Base-by-base conservation (phyloP, 2,329 filamentous ascomycete species). In the Aspergillus chevalieri region DNA sequence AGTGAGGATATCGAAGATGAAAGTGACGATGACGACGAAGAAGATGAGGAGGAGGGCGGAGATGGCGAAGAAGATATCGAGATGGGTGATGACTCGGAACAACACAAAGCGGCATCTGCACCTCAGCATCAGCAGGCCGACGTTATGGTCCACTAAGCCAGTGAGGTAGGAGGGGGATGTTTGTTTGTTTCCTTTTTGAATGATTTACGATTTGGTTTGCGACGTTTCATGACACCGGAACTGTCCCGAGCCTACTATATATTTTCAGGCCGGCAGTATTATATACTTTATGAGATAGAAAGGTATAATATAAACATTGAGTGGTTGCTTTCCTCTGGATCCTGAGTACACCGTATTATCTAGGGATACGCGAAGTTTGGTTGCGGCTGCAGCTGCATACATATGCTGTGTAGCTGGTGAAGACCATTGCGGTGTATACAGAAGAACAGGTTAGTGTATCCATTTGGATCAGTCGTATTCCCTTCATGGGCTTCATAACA, bases 1-100 rank as follows among this genome's bases (percentile, higher is more conserved):
- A 88, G 84, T 61, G 87, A 90, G 65, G 87, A 90, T 65, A 82
- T 90, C 43, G 87, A 89, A 62, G 84, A 83, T 48, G 87, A 90
- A 68, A 88, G 83, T 57, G 86, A 86, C 28, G 84, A 84, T 53
- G 82, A 88, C 21, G 82, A 84, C 47, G 83, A 86, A 51, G 84
- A 86, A 12, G 78, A 84, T 33, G 83, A 85, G 43, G 80, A 81
- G 50, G 80, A 80, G 47, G 80, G 72, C 6, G 81, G 78, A 36
- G 82, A 80, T 45, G 80, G 75, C 44, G 72, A 76, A 42, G 78
- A 79, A 36, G 77, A 79, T 56, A 77, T 80, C 57, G 79, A 81
- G 57, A 80, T 80, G 77, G 79, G 74, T 21, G 78, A 80, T 39
- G 78, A 78, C 49, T 71, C 74, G 17, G 71, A 74, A 48, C 65